Base-by-base conservation (phyloP, 1,284 basidiomycete genomes). In the Trametes hirsuta region DNA sequence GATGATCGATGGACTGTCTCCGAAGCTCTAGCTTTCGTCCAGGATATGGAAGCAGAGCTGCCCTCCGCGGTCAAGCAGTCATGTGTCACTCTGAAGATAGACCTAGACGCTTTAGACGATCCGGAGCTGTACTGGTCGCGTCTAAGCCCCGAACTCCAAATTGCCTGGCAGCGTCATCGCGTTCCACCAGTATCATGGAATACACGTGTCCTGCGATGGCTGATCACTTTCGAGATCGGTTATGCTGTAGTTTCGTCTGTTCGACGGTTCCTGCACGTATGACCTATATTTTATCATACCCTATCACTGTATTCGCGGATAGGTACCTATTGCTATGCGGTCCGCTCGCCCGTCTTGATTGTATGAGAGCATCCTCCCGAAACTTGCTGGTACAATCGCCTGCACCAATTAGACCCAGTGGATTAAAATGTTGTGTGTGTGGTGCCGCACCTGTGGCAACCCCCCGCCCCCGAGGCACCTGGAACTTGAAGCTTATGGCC, bases 21-120 rank as follows among this genome's bases (percentile, higher is more conserved):
- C n/a, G 50, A 59, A 36, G 51, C 57, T 2, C 39, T 53, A 15
- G 5, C 18, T 4, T 59, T 59, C 40, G 41, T 49, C 25, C 6
- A 5, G 9, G 39, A 44, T 3, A 42, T 55, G 47, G 37, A 49
- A 18, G 39, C 39, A 9, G 40, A n/a, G 2, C 21, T 35, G 2
- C 8, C 25, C 6, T 18, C 54, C 6, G 54, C 21, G 2, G 10
- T n/a, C 11, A 30, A 42, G 25, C 21, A 46, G 24, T 37, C 21
- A n/a, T 21, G 14, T 5, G 47, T 41, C 1, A 24, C 41, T 6
- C 24, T 40, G 8, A 8, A 3, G 3, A 37, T 15, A 21, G 36
- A 49, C 21, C 3, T 3, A 5, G 35, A 10, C 18, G 14, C n/a
- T 21, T 18, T 48, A 10, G 47, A 37, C 22, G 9, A 37, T 35